Evolutionary conservation across 371 early-diverging fungal genomes (phyloP), one percentile per base, ranked within the genome.

Genomic region (Actinomortierella ambigua): DNA sequence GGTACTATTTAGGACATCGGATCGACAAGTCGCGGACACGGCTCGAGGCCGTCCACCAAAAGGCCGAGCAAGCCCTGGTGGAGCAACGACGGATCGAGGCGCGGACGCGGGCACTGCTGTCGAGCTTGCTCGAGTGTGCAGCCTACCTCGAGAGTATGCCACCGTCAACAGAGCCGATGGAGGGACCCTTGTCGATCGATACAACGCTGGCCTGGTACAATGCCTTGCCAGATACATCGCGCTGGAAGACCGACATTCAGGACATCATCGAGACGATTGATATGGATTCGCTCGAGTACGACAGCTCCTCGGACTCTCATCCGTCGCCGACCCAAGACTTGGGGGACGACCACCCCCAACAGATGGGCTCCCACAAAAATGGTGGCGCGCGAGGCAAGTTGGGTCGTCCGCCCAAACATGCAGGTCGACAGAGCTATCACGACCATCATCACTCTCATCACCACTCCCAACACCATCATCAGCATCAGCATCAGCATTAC

Each of bases 261-360:
- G 71, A 65, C 29, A 71, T 71, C 22, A 71, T 71, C 26, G 62
- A 71, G 34, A 71, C 71, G n/a, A 71, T 71, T 17, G 71, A 71
- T 41, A 59, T 65, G 23, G 59, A 52, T 14, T 61, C 65, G 7
- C 23, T 71, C 34, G 48, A 41, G 17, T 61, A 55, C 48, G 71
- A 71, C 47, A 65, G 65, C 40, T 66, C 71, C 4, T 71, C n/a
- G n/a, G n/a, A n/a, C n/a, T n/a, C n/a, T n/a, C n/a, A n/a, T n/a
- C n/a, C n/a, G n/a, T n/a, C n/a, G n/a, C n/a, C n/a, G n/a, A n/a
- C n/a, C n/a, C n/a, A n/a, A n/a, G n/a, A n/a, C n/a, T n/a, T n/a
- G n/a, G n/a, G n/a, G n/a, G n/a, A n/a, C n/a, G n/a, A n/a, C n/a
- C n/a, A n/a, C n/a, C n/a, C n/a, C n/a, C n/a, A n/a, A n/a, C n/a